These are phyloP conservation scores for Candida ficus DNA, from an alignment of 805 yeast species.

Conservation along the genomic window DNA sequence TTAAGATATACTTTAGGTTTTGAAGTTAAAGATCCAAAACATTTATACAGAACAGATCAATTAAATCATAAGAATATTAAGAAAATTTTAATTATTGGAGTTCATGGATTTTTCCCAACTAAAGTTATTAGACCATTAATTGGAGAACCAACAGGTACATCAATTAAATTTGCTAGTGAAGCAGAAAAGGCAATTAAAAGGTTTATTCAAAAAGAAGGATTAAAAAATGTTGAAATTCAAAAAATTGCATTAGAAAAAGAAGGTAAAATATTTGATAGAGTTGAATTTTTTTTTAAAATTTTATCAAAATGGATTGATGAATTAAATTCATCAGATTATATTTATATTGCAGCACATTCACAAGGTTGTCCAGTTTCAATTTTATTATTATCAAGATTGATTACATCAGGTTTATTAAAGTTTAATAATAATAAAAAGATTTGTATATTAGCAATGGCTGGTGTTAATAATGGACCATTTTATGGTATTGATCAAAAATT, in stretches of 20 bases:
- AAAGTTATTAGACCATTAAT: slow-evolving; percentile 76
- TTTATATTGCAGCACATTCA: slow-evolving; percentile 91
- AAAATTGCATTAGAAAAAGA: slow-evolving; percentile 92
- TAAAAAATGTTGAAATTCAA: slow-evolving; percentile 52
- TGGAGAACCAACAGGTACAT: slow-evolving; percentile 97
- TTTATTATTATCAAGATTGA: slow-evolving; percentile 65
- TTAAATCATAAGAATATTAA: slow-evolving; percentile 29
- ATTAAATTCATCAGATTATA: slow-evolving; percentile 64
- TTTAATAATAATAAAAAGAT: slow-evolving; percentile 34
- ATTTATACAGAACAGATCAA: slow-evolving; percentile 20
- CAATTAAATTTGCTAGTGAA: slow-evolving; percentile 82
- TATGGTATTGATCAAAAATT: slow-evolving; percentile 83
- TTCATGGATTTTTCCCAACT: slow-evolving; percentile 95
- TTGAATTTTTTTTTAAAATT: slow-evolving; percentile 69
- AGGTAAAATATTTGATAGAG: slow-evolving; percentile 84
- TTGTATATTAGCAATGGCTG: slow-evolving; percentile 91
- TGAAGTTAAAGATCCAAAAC: slow-evolving; percentile 22
- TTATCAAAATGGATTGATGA: slow-evolving; percentile 58
- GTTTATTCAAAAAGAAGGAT: slow-evolving; percentile 47
- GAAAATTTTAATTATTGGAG: slow-evolving; percentile 79
- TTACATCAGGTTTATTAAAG: slow-evolving; percentile 49
- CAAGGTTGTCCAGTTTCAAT: slow-evolving; percentile 94
- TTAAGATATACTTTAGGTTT: slow-evolving; percentile 23
- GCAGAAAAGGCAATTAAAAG: slow-evolving; percentile 74
- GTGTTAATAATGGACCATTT: slow-evolving; percentile 90